Conservation (phyloP, 805 yeast genomes). For the Cephaloascus albidus region DNA sequence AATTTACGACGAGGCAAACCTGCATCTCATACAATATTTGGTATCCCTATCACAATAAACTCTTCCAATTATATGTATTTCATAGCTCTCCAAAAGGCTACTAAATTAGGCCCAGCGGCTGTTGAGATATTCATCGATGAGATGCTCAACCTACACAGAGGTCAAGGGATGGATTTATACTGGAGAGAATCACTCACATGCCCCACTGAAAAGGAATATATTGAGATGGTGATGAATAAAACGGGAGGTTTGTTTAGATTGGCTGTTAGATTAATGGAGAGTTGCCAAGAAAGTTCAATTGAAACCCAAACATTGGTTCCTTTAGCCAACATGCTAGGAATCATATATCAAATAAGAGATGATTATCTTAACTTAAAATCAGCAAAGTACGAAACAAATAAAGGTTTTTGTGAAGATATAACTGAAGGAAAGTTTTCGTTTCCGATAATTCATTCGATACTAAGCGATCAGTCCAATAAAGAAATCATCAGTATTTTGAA, state of each 20-base stretch:
- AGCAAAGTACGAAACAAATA: conserved; percentile 47
- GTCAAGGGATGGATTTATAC: conserved; percentile 82
- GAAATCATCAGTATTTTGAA: conserved; percentile 41
- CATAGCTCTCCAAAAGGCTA: conserved; percentile 47
- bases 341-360: conserved; percentile 78
- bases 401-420: conserved; percentile 72
- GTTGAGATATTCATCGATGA: conserved; percentile 53
- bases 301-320: conserved; percentile 31
- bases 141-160: conserved; percentile 72
- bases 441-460: conserved; percentile 67
- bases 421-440: conserved; percentile 86
- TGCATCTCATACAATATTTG: conserved; percentile 71
- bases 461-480: conserved; percentile 20
- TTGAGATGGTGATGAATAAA: conserved; percentile 76
- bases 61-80: conserved; percentile 80
- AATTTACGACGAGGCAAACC: conserved; percentile 66
- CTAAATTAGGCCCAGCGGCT: conserved; percentile 20
- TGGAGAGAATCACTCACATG: conserved; percentile 67
- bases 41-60: conserved; percentile 73
- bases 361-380: conserved; percentile 68
- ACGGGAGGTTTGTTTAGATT: conserved; percentile 86
- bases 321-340: conserved; percentile 69
- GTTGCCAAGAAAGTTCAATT: conserved; percentile 6
- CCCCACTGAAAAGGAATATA: conserved; percentile 57
- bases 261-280: conserved; percentile 56